Percentiles rank a stretch among this genome's conserved stretches.
phyloP scores from a whole-genome alignment of 2,329 filamentous ascomycete genomes.

The Teratosphaeriaceae sp. region DNA sequence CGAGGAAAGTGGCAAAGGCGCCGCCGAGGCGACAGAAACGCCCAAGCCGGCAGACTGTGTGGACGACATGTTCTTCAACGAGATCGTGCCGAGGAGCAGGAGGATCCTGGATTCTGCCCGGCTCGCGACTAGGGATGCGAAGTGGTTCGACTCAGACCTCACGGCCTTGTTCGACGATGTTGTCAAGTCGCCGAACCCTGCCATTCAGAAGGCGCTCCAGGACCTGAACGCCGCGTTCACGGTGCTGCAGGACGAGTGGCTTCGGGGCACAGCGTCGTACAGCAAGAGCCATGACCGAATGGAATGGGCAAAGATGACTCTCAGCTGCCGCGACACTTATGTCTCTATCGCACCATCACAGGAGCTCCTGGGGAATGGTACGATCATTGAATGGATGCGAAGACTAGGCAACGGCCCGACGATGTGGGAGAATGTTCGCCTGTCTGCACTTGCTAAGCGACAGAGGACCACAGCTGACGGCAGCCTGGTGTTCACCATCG shows the following conservation, averaged over 20 bases:
- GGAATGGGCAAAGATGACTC: conserved; percentile 5
- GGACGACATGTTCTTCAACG: conserved; percentile 45
- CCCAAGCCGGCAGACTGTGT: conserved; percentile 45
- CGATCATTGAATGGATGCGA: conserved; percentile 16
- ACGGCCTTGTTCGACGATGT: not conserved
- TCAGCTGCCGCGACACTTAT: conserved; percentile 3
- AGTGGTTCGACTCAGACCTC: not conserved
- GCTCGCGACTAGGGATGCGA: conserved; percentile 7
- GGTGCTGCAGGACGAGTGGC: conserved; percentile 7
- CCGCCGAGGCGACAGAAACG: conserved; percentile 4
- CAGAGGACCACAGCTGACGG: conserved; percentile 16
- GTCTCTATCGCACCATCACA: conserved; percentile 15
- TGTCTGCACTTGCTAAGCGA: conserved; percentile 35
- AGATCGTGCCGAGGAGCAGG: conserved; percentile 18
- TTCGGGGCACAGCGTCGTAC: not conserved
- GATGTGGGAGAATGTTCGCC: conserved; percentile 41
- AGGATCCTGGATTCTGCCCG: not conserved
- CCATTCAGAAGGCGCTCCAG: conserved; percentile 1
- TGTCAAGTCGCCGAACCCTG: not conserved
- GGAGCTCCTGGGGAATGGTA: conserved; percentile 7
- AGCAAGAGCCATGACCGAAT: not conserved
- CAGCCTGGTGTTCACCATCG: conserved; percentile 34
- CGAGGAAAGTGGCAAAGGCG: conserved; percentile 12
- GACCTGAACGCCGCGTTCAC: not conserved
- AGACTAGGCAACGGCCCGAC: conserved; percentile 14